Evolutionary conservation across 805 yeast species (phyloP).

Genomic region (Sugiyamaella qingdaonensis): DNA sequence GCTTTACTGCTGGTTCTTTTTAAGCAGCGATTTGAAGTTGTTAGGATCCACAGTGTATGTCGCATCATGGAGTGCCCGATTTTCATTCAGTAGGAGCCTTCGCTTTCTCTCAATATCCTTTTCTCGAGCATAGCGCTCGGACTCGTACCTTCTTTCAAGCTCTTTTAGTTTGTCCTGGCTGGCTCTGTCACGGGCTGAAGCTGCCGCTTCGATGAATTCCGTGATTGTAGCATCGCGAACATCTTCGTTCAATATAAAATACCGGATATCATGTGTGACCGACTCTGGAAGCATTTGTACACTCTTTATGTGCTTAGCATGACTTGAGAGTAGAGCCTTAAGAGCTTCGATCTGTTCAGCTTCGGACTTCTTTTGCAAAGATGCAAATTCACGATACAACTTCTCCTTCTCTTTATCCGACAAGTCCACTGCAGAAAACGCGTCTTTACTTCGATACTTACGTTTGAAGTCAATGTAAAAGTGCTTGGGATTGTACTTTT

Average conservation of each 20-base stretch:
- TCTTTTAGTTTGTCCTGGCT: background rate
- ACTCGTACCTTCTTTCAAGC: background rate
- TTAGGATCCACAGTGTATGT: slow-evolving; percentile 6
- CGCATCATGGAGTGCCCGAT: slow-evolving; percentile 4
- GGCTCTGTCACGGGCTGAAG: background rate
- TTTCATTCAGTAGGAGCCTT: background rate
- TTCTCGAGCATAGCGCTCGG: background rate
- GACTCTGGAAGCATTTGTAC: background rate
- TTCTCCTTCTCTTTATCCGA: slow-evolving; percentile 38
- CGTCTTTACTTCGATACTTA: slow-evolving; percentile 28
- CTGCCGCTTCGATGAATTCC: background rate
- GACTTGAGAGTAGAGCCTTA: slow-evolving; percentile 9
- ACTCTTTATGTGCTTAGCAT: background rate
- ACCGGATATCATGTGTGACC: slow-evolving; percentile 6
- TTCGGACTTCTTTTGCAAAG: slow-evolving; percentile 19
- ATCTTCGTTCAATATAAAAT: slow-evolving; percentile 2
- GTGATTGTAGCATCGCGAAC: background rate
- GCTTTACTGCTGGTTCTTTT: background rate
- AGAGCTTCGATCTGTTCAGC: slow-evolving; percentile 22
- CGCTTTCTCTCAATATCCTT: background rate
- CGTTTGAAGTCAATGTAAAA: slow-evolving; percentile 41
- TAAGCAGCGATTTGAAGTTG: background rate
- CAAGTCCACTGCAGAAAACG: slow-evolving; percentile 25
- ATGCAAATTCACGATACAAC: slow-evolving; percentile 35
- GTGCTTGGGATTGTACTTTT: slow-evolving; percentile 26